Conservation (phyloP, 345 rosid genomes). For the Turnera subulata region DNA sequence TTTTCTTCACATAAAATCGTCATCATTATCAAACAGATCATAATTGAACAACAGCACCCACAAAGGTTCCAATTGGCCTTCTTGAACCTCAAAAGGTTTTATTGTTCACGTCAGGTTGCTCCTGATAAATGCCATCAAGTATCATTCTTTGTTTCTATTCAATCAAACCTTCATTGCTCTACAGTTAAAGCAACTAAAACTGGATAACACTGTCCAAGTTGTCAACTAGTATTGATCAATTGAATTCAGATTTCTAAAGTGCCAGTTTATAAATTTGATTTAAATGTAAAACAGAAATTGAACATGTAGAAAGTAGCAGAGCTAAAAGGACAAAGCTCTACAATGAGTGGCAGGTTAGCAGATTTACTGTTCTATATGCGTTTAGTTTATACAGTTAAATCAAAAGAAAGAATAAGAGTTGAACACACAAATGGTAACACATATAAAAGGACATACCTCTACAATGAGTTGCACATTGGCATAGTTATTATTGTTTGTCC, state of each 20-base stretch:
- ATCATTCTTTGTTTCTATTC: too few relatives aligned
- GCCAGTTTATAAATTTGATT: background rate
- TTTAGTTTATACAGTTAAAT: background rate
- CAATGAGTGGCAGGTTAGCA: background rate
- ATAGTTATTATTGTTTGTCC: constrained; percentile 97
- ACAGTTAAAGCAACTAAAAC: background rate
- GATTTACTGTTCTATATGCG: background rate
- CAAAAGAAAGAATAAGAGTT: constrained; percentile 5
- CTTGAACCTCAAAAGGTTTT: background rate
- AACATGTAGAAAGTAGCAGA: too few relatives aligned
- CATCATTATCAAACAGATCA: background rate
- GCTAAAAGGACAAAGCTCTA: too few relatives aligned
- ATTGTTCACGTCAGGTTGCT: background rate
- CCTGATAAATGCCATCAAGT: too few relatives aligned
- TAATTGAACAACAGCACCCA: background rate
- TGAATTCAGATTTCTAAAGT: background rate
- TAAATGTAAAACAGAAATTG: background rate
- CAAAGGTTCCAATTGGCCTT: too few relatives aligned
- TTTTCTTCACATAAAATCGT: background rate
- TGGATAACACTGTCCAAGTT: background rate
- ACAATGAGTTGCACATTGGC: constrained; percentile 99
- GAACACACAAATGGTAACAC: constrained; percentile 6
- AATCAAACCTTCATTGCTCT: too few relatives aligned
- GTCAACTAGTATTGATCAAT: background rate
- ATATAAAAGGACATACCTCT: constrained; percentile 53